These are phyloP conservation scores for Chaetomiaceae sp. DNA, from an alignment of 2,329 filamentous ascomycete species.

Conservation along the genomic window DNA sequence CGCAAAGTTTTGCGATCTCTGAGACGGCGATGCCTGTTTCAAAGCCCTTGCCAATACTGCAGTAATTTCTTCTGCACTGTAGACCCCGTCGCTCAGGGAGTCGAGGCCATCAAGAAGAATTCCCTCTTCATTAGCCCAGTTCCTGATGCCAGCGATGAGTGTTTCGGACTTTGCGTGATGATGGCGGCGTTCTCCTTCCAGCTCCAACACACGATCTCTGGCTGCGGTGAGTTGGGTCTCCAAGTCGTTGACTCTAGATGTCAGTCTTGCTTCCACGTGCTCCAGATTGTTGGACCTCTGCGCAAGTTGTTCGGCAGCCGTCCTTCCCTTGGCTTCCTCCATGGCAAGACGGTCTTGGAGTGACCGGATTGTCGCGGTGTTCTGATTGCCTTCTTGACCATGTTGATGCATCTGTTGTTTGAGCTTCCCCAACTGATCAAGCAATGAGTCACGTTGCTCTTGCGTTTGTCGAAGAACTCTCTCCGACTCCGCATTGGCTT, in stretches of 20 bases:
- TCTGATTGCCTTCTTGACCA: slow-evolving; percentile 7
- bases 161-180: slow-evolving; percentile 5
- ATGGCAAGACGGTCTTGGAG: slow-evolving; percentile 10
- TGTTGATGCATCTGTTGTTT: slow-evolving; percentile 23
- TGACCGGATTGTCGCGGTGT: slow-evolving; percentile 10
- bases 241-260: background rate
- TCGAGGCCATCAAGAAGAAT: background rate
- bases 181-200: slow-evolving; percentile 9
- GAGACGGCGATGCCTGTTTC: background rate
- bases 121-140: slow-evolving; percentile 15
- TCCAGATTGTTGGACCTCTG: background rate
- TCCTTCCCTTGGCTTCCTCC: slow-evolving; percentile 7
- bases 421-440: slow-evolving; percentile 28
- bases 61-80: slow-evolving; percentile 8
- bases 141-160: slow-evolving; percentile 10
- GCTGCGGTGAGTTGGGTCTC: slow-evolving; percentile 10
- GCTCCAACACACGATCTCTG: background rate
- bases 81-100: background rate
- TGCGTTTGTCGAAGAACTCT: slow-evolving; percentile 25
- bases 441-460: slow-evolving; percentile 22
- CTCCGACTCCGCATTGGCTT: slow-evolving; percentile 27
- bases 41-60: slow-evolving; percentile 2
- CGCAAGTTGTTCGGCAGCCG: slow-evolving; percentile 5
- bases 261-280: slow-evolving; percentile 1
- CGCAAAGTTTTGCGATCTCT: background rate